phyloP scores from a whole-genome alignment of 1,284 basidiomycete species.

The Trametes pubescens region DNA sequence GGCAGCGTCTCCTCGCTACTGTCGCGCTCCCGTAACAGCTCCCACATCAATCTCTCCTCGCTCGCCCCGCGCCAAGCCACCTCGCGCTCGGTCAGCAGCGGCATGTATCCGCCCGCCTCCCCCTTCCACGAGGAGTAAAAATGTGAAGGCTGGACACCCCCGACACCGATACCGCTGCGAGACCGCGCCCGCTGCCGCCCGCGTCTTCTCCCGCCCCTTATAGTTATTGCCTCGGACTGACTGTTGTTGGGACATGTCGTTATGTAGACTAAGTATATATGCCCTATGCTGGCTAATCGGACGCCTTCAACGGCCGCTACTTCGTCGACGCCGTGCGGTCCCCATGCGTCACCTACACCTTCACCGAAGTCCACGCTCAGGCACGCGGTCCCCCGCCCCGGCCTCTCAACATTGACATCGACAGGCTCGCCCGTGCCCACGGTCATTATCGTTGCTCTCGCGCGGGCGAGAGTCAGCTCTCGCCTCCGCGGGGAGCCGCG shows the following conservation, averaged over 20 bases:
- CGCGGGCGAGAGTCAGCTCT: slow-evolving; percentile 7
- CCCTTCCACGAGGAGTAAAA: slow-evolving; percentile 33
- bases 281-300: slow-evolving; percentile 23
- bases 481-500: slow-evolving; percentile 14
- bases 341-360: neutral
- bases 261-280: slow-evolving; percentile 24
- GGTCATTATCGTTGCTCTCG: slow-evolving; percentile 14
- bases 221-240: slow-evolving; percentile 29
- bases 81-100: slow-evolving; percentile 44
- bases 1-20: slow-evolving; percentile 47
- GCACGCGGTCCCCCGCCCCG: slow-evolving; percentile 1
- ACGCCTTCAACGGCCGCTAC: slow-evolving; percentile 15
- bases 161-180: neutral
- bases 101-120: slow-evolving; percentile 30
- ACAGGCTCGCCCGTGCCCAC: slow-evolving; percentile 4
- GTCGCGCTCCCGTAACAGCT: slow-evolving; percentile 68
- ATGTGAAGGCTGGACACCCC: neutral
- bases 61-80: slow-evolving; percentile 54
- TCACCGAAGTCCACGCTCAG: neutral
- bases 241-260: slow-evolving; percentile 25
- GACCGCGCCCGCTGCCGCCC: neutral
- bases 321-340: neutral
- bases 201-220: slow-evolving; percentile 9
- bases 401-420: neutral
- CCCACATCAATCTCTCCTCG: slow-evolving; percentile 65